These are phyloP conservation scores for Platismatia glauca DNA, from an alignment of 495 filamentous ascomycete genomes.

Conservation along the genomic window DNA sequence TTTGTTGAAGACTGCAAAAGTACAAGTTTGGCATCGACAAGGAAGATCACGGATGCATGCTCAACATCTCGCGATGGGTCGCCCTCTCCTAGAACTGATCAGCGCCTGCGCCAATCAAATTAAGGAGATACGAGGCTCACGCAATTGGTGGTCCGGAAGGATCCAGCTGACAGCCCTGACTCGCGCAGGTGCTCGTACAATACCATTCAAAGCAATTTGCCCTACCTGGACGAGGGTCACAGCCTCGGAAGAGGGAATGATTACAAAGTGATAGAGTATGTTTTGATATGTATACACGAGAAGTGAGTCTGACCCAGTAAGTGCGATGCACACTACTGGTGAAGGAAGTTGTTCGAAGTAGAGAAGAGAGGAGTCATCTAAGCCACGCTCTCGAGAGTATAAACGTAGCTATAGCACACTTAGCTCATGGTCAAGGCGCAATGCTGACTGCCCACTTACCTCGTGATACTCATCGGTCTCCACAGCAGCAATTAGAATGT, in stretches of 20 bases:
- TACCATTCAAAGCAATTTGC: slow-evolving; percentile 93
- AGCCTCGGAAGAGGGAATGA: slow-evolving; percentile 56
- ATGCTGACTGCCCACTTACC: slow-evolving; percentile 31
- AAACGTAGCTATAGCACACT: slow-evolving; percentile 56
- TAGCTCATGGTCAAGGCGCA: slow-evolving; percentile 5
- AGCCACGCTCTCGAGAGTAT: slow-evolving; percentile 74
- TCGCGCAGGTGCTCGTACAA: slow-evolving; percentile 84
- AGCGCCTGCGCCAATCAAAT: slow-evolving; percentile 13
- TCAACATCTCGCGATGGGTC: slow-evolving; percentile 95
- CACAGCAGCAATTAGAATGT: slow-evolving; percentile 88
- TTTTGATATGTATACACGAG: slow-evolving; percentile 97
- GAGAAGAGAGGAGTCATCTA: slow-evolving; percentile 64
- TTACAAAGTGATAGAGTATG: slow-evolving; percentile 87
- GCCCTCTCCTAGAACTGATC: slow-evolving; percentile 51
- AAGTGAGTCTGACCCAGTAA: slow-evolving; percentile 86
- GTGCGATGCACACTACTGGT: slow-evolving; percentile 75
- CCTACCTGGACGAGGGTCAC: slow-evolving; percentile 84
- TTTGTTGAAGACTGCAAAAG: slow-evolving; percentile 76
- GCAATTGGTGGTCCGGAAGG: slow-evolving; percentile 79
- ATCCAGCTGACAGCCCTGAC: slow-evolving; percentile 95
- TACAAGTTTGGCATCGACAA: slow-evolving; percentile 94
- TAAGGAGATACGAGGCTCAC: slow-evolving; percentile 34
- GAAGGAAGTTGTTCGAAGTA: slow-evolving; percentile 69
- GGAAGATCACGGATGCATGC: slow-evolving; percentile 85
- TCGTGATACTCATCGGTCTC: slow-evolving; percentile 77